Evolutionary conservation across 352 stramenopile species (phyloP).

Genomic region (Stephanocyclus meneghinianus): DNA sequence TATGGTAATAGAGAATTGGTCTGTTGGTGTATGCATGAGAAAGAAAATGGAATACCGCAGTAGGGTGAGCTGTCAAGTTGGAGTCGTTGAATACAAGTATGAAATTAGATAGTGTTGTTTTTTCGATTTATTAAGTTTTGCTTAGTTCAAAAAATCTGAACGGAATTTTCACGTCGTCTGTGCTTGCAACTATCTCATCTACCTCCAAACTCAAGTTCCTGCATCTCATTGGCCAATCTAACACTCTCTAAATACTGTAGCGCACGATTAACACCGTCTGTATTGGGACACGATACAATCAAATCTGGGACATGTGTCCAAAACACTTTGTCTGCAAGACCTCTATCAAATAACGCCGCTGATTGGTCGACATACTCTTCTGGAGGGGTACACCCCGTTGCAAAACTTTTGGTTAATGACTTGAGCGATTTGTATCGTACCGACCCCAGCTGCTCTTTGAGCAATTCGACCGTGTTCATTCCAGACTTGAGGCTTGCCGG

Average conservation of each 20-base stretch:
- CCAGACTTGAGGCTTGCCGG: slow-evolving; percentile 18
- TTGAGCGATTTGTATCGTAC: slow-evolving; percentile 78
- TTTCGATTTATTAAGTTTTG: too few species aligned
- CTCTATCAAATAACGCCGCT: slow-evolving; percentile 66
- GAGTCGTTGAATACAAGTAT: too few species aligned
- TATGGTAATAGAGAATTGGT: too few species aligned
- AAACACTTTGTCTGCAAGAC: slow-evolving; percentile 61
- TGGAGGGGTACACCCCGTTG: slow-evolving; percentile 37
- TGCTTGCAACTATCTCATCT: too few species aligned
- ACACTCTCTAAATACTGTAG: slow-evolving; percentile 56
- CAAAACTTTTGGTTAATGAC: slow-evolving; percentile 67
- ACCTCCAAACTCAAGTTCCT: slow-evolving; percentile 26
- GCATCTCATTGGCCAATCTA: slow-evolving; percentile 32
- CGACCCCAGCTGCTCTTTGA: slow-evolving; percentile 53
- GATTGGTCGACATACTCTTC: slow-evolving; percentile 69
- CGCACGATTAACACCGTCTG: slow-evolving; percentile 37
- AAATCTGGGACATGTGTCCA: slow-evolving; percentile 61
- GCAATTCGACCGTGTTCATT: slow-evolving; percentile 23
- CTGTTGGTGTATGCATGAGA: too few species aligned
- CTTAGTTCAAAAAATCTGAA: too few species aligned
- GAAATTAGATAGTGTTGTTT: too few species aligned
- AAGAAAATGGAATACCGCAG: too few species aligned
- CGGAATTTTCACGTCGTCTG: too few species aligned
- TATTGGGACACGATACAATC: slow-evolving; percentile 64
- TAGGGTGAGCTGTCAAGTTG: too few species aligned